phyloP scores from a whole-genome alignment of 768 basidiomycete genomes.

The Rhizopogon vulgaris region DNA sequence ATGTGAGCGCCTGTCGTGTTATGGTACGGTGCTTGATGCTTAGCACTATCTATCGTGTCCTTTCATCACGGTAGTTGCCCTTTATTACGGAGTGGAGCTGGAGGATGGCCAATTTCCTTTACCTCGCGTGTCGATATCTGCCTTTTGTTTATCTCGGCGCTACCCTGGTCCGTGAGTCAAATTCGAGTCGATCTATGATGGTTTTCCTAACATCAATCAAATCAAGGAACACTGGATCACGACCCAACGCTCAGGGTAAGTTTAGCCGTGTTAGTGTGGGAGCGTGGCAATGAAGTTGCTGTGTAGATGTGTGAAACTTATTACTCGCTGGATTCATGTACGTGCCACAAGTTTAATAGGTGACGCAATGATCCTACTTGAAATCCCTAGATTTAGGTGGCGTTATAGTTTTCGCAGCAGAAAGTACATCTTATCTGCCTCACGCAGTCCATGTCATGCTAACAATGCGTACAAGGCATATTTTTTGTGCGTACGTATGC shows the following conservation, averaged over 20 bases:
- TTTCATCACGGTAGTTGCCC: background rate
- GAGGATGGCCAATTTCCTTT: background rate
- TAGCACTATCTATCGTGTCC: background rate
- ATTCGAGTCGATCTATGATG: background rate
- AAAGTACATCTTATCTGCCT: background rate
- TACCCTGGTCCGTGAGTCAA: background rate
- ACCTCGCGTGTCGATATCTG: slow-evolving; percentile 9
- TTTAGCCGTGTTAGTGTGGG: background rate
- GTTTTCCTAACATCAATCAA: background rate
- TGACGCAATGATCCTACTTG: background rate
- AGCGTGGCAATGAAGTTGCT: background rate
- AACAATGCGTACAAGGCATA: background rate
- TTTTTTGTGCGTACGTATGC: slow-evolving; percentile 2
- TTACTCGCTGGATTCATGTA: background rate
- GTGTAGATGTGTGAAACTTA: background rate
- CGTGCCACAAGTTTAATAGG: background rate
- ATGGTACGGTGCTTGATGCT: background rate
- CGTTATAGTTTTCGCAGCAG: background rate
- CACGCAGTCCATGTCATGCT: background rate
- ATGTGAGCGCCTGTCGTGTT: background rate
- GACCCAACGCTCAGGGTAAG: background rate
- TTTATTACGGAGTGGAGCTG: background rate
- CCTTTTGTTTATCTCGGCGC: background rate
- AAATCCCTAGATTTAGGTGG: background rate
- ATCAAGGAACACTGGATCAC: slow-evolving; percentile 17